phyloP scores from a whole-genome alignment of 805 yeast species.

The Schwanniomyces occidentalis region DNA sequence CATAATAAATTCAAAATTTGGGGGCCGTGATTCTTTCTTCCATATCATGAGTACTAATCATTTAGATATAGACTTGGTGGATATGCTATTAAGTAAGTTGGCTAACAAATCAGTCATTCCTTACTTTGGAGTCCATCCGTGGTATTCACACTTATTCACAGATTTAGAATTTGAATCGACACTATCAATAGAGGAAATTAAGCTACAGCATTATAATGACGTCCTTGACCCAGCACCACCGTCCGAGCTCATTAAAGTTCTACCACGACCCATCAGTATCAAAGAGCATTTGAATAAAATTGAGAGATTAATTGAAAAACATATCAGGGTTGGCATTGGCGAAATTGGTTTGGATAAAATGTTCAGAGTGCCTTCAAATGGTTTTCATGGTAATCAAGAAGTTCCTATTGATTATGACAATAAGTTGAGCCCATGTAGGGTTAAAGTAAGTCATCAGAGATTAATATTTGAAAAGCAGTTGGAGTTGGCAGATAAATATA shows the following conservation, averaged over 20 bases:
- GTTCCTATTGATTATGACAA: conserved; percentile 9
- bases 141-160: conserved; percentile 75
- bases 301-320: conserved; percentile 17
- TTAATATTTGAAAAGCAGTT: conserved; percentile 52
- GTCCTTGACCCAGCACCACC: conserved; percentile 48
- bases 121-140: conserved; percentile 84
- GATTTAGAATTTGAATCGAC: conserved; percentile 13
- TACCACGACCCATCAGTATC: conserved; percentile 65
- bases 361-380: conserved; percentile 64
- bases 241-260: conserved; percentile 36
- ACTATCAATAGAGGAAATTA: conserved; percentile 20
- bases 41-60: conserved; percentile 43
- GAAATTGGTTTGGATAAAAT: conserved; percentile 89
- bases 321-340: conserved; percentile 55
- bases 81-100: conserved; percentile 14
- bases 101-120: conserved; percentile 31
- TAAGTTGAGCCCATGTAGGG: conserved; percentile 47
- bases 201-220: conserved; percentile 54
- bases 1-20: conserved; percentile 7
- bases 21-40: conserved; percentile 12
- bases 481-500: conserved; percentile 48
- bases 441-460: conserved; percentile 66
- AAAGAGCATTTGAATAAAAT: conserved; percentile 33
- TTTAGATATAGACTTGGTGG: conserved; percentile 30
- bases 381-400: conserved; percentile 46